Conservation (phyloP, 2,329 filamentous ascomycete genomes). For the Apiospora aurea region DNA sequence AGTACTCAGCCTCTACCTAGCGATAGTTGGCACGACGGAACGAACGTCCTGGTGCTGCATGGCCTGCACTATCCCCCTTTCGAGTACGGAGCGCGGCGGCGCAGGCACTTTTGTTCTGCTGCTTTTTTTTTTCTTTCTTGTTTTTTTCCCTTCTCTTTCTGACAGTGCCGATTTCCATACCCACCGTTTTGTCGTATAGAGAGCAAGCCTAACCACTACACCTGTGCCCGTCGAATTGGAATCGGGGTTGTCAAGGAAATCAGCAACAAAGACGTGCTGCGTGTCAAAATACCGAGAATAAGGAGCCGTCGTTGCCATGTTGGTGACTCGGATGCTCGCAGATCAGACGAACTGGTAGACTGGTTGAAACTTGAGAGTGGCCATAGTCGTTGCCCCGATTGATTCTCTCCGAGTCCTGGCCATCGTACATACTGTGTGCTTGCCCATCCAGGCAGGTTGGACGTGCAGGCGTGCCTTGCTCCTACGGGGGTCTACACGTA, state of each 20-base stretch:
- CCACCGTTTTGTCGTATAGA: constrained; percentile 5
- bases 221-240: neutral
- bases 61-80: constrained; percentile 12
- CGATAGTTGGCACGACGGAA: constrained; percentile 21
- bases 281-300: neutral
- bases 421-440: neutral
- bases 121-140: neutral
- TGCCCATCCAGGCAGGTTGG: neutral
- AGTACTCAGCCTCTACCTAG: neutral
- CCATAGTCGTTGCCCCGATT: neutral
- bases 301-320: neutral
- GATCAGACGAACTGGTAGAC: constrained; percentile 8
- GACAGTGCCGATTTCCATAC: constrained; percentile 14
- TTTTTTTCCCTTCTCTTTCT: neutral
- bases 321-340: neutral
- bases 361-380: neutral
- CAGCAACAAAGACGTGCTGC: neutral
- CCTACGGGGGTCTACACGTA: constrained; percentile 14
- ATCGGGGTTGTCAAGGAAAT: neutral
- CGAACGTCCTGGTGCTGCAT: constrained; percentile 15
- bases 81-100: constrained; percentile 15
- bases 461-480: constrained; percentile 13
- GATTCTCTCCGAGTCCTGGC: constrained; percentile 9
- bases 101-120: constrained; percentile 2
- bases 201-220: constrained; percentile 1